A percentile compares a stretch with the other conserved stretches of the same genome.
These are phyloP conservation scores for Serendipita sp. DNA, from an alignment of 768 basidiomycete genomes.

Conservation along the genomic window DNA sequence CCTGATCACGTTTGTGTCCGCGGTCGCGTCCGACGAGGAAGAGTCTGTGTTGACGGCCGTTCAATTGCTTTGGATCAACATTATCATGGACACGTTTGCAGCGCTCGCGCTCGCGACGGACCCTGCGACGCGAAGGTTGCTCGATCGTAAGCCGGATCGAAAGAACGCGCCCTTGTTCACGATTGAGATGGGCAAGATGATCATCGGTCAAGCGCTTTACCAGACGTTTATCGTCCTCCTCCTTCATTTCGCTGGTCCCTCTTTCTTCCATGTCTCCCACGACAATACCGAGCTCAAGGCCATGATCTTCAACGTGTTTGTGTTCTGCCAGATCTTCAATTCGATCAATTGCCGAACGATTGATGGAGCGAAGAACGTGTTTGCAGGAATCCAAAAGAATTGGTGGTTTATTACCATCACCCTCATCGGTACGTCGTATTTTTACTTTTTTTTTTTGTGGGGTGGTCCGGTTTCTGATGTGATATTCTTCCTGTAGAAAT, in stretches of 20 bases:
- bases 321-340: slow-evolving; percentile 95
- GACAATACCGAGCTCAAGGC: slow-evolving; percentile 49
- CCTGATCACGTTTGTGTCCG: slow-evolving; percentile 80
- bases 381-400: slow-evolving; percentile 66
- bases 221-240: slow-evolving; percentile 71
- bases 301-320: slow-evolving; percentile 94
- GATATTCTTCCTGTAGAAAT: slow-evolving; percentile 46
- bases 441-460: neutral
- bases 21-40: slow-evolving; percentile 63
- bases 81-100: slow-evolving; percentile 98
- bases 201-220: slow-evolving; percentile 74
- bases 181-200: slow-evolving; percentile 94
- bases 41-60: slow-evolving; percentile 85
- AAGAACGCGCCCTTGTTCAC: slow-evolving; percentile 80
- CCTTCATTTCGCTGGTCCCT: slow-evolving; percentile 70
- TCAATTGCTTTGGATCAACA: slow-evolving; percentile 95
- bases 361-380: slow-evolving; percentile 66
- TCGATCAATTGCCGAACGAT: slow-evolving; percentile 82
- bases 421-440: slow-evolving; percentile 45
- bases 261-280: slow-evolving; percentile 44
- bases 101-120: slow-evolving; percentile 96
- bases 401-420: slow-evolving; percentile 77
- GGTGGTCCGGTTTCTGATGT: slow-evolving; percentile 4
- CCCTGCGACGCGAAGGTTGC: slow-evolving; percentile 63
- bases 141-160: slow-evolving; percentile 83